Conservation (phyloP, 2,329 filamentous ascomycete species). For the Teratosphaeria epicoccoides region DNA sequence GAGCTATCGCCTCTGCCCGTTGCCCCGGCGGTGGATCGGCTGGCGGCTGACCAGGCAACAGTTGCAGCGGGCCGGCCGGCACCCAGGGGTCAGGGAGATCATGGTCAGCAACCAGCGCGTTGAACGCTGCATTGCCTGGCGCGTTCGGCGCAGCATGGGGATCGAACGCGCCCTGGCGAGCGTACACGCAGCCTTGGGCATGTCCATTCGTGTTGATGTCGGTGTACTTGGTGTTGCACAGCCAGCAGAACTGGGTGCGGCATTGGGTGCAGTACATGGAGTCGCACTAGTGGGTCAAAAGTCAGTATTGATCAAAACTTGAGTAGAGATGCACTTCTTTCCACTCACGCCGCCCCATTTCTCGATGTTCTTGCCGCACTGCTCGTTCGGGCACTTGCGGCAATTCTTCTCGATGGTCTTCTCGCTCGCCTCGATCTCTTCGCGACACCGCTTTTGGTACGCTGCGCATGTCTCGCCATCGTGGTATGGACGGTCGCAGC, state of each 20-base stretch:
- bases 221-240: slow-evolving; percentile 1
- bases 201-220: slow-evolving; percentile 4
- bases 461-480: slow-evolving; percentile 23
- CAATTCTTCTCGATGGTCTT: slow-evolving; percentile 10
- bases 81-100: no score
- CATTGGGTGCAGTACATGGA: slow-evolving; percentile 3
- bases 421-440: slow-evolving; percentile 16
- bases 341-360: slow-evolving; percentile 22
- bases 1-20: no score
- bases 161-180: slow-evolving; percentile 3
- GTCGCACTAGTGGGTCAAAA: not conserved
- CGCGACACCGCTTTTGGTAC: slow-evolving; percentile 21
- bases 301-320: not conserved
- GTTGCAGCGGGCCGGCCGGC: no score
- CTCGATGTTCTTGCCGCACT: slow-evolving; percentile 20
- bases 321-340: no score
- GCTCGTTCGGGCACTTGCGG: slow-evolving; percentile 19
- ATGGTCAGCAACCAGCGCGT: not conserved
- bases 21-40: no score
- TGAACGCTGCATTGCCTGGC: not conserved
- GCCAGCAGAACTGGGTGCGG: slow-evolving; percentile 6
- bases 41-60: no score
- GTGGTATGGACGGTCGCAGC: slow-evolving; percentile 23
- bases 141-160: slow-evolving; percentile 3
- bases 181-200: slow-evolving; percentile 6